Base-by-base conservation (phyloP, 176 grass and related monocot species). In the Stipa capillata region DNA sequence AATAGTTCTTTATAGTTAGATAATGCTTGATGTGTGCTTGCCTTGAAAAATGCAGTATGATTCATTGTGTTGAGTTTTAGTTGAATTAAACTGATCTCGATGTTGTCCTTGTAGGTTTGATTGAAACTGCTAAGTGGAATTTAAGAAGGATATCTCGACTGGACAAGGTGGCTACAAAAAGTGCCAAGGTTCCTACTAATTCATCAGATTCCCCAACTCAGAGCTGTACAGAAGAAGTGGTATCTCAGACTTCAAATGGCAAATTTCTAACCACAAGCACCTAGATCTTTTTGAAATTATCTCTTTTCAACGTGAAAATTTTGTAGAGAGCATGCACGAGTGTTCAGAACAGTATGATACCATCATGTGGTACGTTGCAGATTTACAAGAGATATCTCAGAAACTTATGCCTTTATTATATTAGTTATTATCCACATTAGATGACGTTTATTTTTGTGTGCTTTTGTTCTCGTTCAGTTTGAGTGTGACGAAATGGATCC, bases 401-500 rank as follows among this genome's bases (percentile, higher is more conserved):
- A 65, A 80, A 79, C 25, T 27, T 37, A 2, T 36, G 25, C 6
- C 32, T 81, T 68, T 10, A 73, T 67, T 52, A 4, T 67, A 57
- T 49, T 34, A 9, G 43, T 72, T 10, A 39, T 12, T 54, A 69
- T n/a, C 51, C 27, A 47, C 20, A 59, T 76, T 65, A 29, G 29
- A 78, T 72, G 15, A 9, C 5, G 24, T 3, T 42, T 82, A 39
- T 21, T 7, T 71, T 76, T 25, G 55, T 49, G 24, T 80, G 12
- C 32, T 56, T 74, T 69, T 67, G 29, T 86, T 81, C 8, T 60
- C 14, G 43, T 93, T 72, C 72, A 97, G 93, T 88, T 97, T 97
- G 85, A 97, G 93, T 87, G 93, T 97, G 41, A 82, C 93, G 62
- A 97, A 97, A 79, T 97, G 93, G 90, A 84, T 97, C 83, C 93